Base-by-base conservation (phyloP, 495 filamentous ascomycete species). In the Xylaria flabelliformis region DNA sequence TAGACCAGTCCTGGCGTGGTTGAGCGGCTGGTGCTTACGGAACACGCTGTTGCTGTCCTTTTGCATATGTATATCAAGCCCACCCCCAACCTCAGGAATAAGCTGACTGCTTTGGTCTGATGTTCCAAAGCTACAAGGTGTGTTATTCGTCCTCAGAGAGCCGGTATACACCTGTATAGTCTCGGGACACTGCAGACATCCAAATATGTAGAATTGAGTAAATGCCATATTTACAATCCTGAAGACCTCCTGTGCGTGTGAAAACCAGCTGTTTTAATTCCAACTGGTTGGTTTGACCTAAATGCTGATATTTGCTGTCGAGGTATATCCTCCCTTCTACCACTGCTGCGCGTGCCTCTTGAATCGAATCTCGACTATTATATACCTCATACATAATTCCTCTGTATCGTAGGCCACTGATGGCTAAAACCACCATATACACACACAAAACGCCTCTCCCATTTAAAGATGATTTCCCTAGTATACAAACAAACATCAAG, bases 251-350 rank as follows among this genome's bases (percentile, higher is more conserved):
- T 32, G 19, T 64, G n/a, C 26, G n/a, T 44, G 62, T 51, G 17
- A 48, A 64, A 55, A 71, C 44, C 36, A 48, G 39, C 24, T 24
- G 10, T 21, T 64, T 15, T 29, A 29, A 53, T 55, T 64, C 32
- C 69, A 39, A 55, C 58, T 64, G 44, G 59, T 46, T 64, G 48
- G 69, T 44, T 71, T 48, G 48, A 46, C 36, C 42, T 17, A 64
- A 63, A 64, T 56, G 34, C 46, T 64, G 46, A 64, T 56, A 41
- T 55, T 51, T 71, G 58, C 48, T 71, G 59, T 64, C 24, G 59
- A 71, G 69, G 69, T 64, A 71, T 71, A 64, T 71, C 69, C 50
- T 17, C 46, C 59, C 46, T 51, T 71, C 63, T 55, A 51, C 69
- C 50, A 64, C 64, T 46, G 46, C 69, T 41, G 21, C 36, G 17